A percentile compares a stretch with the other conserved stretches of the same genome.
phyloP scores from a whole-genome alignment of 2,329 filamentous ascomycete species.

The Aspergillus latus region DNA sequence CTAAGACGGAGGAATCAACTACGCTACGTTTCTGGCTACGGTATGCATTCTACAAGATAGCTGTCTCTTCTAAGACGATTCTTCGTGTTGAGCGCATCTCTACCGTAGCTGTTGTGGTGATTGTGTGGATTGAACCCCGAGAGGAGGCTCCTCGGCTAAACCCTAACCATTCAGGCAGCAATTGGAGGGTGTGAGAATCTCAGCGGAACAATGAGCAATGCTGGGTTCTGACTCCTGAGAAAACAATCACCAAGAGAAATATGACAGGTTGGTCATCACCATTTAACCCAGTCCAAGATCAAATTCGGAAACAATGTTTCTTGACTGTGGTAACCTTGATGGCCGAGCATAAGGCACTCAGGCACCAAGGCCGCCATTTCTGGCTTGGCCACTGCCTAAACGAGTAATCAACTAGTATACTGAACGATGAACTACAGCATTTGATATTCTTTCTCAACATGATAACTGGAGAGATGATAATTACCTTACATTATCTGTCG shows the following conservation, averaged over 20 bases:
- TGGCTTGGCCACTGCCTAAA: slow-evolving; percentile 17
- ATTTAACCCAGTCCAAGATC: neutral
- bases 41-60: neutral
- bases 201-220: neutral
- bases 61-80: neutral
- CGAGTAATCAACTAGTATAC: slow-evolving; percentile 15
- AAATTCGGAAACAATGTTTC: neutral
- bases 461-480: neutral
- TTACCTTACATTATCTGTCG: neutral
- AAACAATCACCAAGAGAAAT: neutral
- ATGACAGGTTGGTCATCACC: neutral
- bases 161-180: slow-evolving; percentile 30
- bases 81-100: neutral
- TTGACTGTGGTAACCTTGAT: neutral
- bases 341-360: neutral
- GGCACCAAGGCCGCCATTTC: neutral
- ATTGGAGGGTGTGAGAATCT: neutral
- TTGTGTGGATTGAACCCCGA: slow-evolving; percentile 17
- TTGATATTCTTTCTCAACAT: neutral
- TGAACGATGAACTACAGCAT: neutral
- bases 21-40: slow-evolving; percentile 8
- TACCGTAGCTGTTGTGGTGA: neutral
- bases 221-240: too few relatives aligned
- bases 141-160: slow-evolving; percentile 40
- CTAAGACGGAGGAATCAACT: neutral